Conservation (phyloP, 2,329 filamentous ascomycete genomes). For the Cytospora piceicola region DNA sequence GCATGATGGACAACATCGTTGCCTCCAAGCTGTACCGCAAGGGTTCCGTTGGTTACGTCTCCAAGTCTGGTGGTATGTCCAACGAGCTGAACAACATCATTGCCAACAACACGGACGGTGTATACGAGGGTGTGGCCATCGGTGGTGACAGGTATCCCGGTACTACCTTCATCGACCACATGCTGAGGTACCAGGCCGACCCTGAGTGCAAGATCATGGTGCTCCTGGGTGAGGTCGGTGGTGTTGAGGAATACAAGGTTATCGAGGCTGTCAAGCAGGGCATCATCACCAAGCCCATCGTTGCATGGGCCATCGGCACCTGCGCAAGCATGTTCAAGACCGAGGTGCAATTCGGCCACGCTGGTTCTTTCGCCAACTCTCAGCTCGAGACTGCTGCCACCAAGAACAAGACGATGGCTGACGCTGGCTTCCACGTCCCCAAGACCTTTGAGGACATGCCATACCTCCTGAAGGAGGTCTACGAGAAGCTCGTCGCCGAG, state of each 20-base stretch:
- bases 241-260: constrained; percentile 99
- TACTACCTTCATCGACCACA: constrained; percentile 98
- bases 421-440: constrained; percentile 92
- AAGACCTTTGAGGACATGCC: constrained; percentile 98
- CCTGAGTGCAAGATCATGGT: constrained; percentile 97
- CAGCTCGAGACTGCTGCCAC: constrained; percentile 94
- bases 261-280: constrained; percentile 97
- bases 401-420: constrained; percentile 98
- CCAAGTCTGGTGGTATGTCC: constrained; percentile 99
- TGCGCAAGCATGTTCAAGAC: constrained; percentile 99
- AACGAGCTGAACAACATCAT: constrained; percentile 99
- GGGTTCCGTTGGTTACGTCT: constrained; percentile 98
- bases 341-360: constrained; percentile 99
- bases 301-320: constrained; percentile 98
- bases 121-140: constrained; percentile 98
- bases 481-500: constrained; percentile 83
- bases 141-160: constrained; percentile 98
- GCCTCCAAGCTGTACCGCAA: constrained; percentile 99
- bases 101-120: constrained; percentile 92
- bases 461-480: constrained; percentile 73
- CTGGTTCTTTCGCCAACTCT: constrained; percentile 98
- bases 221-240: constrained; percentile 96
- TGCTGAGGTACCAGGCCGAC: constrained; percentile 94
- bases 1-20: constrained; percentile 99
- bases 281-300: constrained; percentile 95